These are phyloP conservation scores for Phytopythium kandeliae DNA, from an alignment of 352 stramenopile species.

Conservation along the genomic window DNA sequence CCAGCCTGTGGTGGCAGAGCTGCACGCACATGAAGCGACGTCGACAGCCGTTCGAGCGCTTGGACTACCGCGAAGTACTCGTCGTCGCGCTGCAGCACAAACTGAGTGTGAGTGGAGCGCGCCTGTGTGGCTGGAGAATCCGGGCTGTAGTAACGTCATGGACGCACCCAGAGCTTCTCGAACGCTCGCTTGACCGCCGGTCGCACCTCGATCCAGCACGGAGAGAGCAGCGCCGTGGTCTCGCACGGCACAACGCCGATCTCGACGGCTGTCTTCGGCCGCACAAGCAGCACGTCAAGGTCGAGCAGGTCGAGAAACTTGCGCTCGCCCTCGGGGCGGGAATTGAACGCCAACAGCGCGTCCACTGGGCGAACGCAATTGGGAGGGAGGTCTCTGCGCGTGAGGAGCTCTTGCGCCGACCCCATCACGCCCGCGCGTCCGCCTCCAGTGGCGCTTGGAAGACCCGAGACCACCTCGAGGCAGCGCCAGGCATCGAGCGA, in stretches of 20 bases:
- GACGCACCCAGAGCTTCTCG: constrained; percentile 55
- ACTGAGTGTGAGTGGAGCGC: constrained; percentile 5
- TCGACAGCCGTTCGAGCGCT: constrained; percentile 62
- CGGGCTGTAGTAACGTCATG: too few species aligned
- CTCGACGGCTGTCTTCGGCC: constrained; percentile 68
- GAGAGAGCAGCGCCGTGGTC: constrained; percentile 35
- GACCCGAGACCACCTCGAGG: constrained; percentile 40
- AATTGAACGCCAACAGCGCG: constrained; percentile 56
- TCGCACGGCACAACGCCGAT: constrained; percentile 67
- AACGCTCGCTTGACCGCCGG: constrained; percentile 57
- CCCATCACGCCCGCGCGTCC: constrained; percentile 14
- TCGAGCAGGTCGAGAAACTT: constrained; percentile 70
- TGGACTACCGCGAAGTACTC: constrained; percentile 45
- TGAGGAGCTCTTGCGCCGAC: constrained; percentile 41
- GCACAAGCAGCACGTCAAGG: constrained; percentile 37
- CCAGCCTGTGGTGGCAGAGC: too few species aligned
- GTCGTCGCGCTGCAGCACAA: constrained; percentile 40
- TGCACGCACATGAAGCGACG: constrained; percentile 21
- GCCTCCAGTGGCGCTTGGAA: constrained; percentile 14
- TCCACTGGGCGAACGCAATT: constrained; percentile 53
- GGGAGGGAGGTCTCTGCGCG: constrained; percentile 24
- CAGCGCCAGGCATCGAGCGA: constrained; percentile 65
- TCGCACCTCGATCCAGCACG: constrained; percentile 62
- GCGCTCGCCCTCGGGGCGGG: constrained; percentile 41
- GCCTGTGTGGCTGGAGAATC: too few species aligned